Percentiles rank a stretch among this genome's conserved stretches.
phyloP scores from a whole-genome alignment of 2,329 filamentous ascomycete species.

The Hypoxylon sp. region DNA sequence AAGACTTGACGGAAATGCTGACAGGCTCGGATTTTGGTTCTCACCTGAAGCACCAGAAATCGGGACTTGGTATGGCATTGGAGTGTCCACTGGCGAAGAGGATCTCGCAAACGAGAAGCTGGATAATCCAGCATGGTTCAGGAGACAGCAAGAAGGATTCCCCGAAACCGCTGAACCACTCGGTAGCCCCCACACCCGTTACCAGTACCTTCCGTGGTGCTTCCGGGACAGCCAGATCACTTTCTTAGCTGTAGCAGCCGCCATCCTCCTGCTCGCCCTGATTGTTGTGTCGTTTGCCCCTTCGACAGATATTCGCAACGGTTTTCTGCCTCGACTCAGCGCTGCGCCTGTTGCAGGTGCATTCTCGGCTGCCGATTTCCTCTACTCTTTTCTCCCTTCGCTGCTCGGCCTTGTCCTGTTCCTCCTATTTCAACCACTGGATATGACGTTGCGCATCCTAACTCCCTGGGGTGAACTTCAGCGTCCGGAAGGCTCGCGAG shows the following conservation, averaged over 20 bases:
- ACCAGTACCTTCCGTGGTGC: constrained; percentile 83
- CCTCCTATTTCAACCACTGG: constrained; percentile 76
- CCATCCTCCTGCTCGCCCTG: constrained; percentile 77
- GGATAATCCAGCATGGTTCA: constrained; percentile 49
- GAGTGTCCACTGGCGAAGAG: constrained; percentile 49
- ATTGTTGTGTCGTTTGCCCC: constrained; percentile 85
- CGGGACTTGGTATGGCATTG: constrained; percentile 77
- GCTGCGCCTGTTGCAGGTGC: constrained; percentile 72
- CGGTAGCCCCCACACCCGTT: constrained; percentile 68
- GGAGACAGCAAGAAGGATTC: constrained; percentile 51
- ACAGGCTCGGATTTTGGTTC: constrained; percentile 90
- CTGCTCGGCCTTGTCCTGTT: constrained; percentile 77
- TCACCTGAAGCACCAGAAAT: constrained; percentile 72
- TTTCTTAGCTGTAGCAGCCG: constrained; percentile 72
- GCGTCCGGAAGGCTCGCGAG: constrained; percentile 70
- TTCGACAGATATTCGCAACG: constrained; percentile 73
- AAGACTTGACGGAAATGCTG: constrained; percentile 70
- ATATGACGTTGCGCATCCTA: constrained; percentile 75
- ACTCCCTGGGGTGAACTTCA: constrained; percentile 78
- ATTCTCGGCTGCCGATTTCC: constrained; percentile 89
- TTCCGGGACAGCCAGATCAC: constrained; percentile 77
- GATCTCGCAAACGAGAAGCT: constrained; percentile 49
- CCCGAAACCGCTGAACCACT: constrained; percentile 64
- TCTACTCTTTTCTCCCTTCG: constrained; percentile 84
- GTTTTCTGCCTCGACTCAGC: constrained; percentile 79